phyloP scores from a whole-genome alignment of 106 monocot genomes.

The Dioscorea alata region DNA sequence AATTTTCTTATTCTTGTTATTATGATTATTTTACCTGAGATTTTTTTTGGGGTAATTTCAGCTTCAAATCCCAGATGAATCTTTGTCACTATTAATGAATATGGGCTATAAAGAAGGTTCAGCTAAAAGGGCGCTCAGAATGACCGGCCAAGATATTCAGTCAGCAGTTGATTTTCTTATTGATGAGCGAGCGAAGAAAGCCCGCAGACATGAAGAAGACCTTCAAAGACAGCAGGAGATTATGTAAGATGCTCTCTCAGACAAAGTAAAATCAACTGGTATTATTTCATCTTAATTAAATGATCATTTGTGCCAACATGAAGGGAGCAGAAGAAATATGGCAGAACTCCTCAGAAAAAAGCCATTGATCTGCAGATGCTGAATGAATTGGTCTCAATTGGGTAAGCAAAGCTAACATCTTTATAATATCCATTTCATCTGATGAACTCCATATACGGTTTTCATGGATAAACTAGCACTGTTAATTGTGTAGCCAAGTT shows the following conservation, averaged over 20 bases:
- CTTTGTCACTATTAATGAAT: slow-evolving; percentile 66
- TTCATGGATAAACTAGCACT: no score
- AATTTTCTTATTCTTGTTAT: no score
- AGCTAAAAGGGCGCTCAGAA: slow-evolving; percentile 83
- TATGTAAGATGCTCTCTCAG: slow-evolving; percentile 24
- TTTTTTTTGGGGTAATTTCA: slow-evolving; percentile 11
- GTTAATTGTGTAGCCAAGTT: no score
- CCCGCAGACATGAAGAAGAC: slow-evolving; percentile 49
- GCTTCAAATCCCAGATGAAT: slow-evolving; percentile 93
- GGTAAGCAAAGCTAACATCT: slow-evolving; percentile 29
- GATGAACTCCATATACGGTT: no score
- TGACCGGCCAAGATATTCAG: slow-evolving; percentile 72
- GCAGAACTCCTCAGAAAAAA: slow-evolving; percentile 68
- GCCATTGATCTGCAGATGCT: slow-evolving; percentile 60
- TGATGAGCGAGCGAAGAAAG: slow-evolving; percentile 68
- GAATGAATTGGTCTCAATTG: slow-evolving; percentile 67
- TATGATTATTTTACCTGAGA: no score
- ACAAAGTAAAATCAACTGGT: neutral
- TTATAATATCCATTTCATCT: no score
- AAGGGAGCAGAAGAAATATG: slow-evolving; percentile 88
- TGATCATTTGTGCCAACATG: slow-evolving; percentile 10
- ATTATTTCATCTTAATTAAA: neutral
- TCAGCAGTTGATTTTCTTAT: slow-evolving; percentile 77
- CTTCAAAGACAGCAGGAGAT: slow-evolving; percentile 44
- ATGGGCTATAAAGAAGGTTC: slow-evolving; percentile 83